phyloP scores from a whole-genome alignment of 2,329 filamentous ascomycete species.

The Salinomyces thailandicus region DNA sequence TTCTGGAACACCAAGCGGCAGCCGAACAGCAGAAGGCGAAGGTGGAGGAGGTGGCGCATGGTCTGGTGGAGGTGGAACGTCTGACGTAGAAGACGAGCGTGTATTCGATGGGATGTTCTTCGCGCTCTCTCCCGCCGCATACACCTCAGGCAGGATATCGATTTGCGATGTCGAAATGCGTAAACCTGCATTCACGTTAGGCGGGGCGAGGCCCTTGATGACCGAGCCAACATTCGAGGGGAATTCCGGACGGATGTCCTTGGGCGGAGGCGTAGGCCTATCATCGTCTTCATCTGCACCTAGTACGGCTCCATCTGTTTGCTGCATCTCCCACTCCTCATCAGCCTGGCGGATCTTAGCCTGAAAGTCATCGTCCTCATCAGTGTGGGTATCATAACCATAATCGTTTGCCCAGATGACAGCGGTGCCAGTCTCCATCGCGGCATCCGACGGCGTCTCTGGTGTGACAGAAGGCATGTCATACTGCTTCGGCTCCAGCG shows the following conservation, averaged over 20 bases:
- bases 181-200: constrained; percentile 13
- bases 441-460: constrained; percentile 22
- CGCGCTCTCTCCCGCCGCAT: constrained; percentile 14
- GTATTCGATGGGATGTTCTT: constrained; percentile 8
- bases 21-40: constrained; percentile 1
- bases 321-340: constrained; percentile 24
- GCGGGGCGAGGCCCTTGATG: constrained; percentile 13
- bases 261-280: constrained; percentile 31
- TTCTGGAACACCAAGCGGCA: constrained; percentile 18
- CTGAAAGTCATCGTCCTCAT: constrained; percentile 20
- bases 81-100: constrained; percentile 12
- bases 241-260: constrained; percentile 30
- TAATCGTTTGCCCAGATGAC: constrained; percentile 19
- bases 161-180: constrained; percentile 22
- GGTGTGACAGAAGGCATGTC: constrained; percentile 23
- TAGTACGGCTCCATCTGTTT: constrained; percentile 13
- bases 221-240: constrained; percentile 21
- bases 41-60: constrained; percentile 40
- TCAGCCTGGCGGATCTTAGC: constrained; percentile 22
- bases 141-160: constrained; percentile 30
- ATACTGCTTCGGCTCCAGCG: constrained; percentile 16
- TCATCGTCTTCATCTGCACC: constrained; percentile 18
- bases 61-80: constrained; percentile 31
- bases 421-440: constrained; percentile 20
- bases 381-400: constrained; percentile 9